Evolutionary conservation across 345 rosid genomes (phyloP).

Genomic region (Gossypium ekmanianum): DNA sequence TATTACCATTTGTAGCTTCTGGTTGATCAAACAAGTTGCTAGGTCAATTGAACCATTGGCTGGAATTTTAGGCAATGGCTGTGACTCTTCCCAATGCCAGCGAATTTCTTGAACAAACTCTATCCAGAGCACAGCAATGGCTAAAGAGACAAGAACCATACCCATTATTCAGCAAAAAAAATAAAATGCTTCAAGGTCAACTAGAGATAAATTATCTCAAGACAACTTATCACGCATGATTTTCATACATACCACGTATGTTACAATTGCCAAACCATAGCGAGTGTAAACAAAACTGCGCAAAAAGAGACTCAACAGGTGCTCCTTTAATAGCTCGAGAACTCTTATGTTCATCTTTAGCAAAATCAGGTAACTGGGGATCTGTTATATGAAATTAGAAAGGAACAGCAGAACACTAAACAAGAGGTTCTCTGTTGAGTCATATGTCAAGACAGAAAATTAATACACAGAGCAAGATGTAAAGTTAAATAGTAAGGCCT

Average conservation of each 20-base stretch:
- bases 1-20: conserved; percentile 86
- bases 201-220: neutral
- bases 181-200: conserved; percentile 10
- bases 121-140: conserved; percentile 87
- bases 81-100: conserved; percentile 98
- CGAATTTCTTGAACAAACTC: conserved; percentile 97
- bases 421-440: neutral
- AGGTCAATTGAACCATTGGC: conserved; percentile 65
- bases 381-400: conserved; percentile 31
- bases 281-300: conserved; percentile 78
- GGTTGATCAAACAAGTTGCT: conserved; percentile 65
- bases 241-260: conserved; percentile 67
- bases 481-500: conserved; percentile 6
- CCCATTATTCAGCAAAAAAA: conserved; percentile 1
- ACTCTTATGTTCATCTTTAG: conserved; percentile 57
- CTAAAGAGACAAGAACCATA: conserved; percentile 35
- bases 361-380: conserved; percentile 39
- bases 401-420: neutral
- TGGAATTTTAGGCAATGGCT: conserved; percentile 72
- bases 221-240: neutral
- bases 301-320: conserved; percentile 71
- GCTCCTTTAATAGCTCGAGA: conserved; percentile 91
- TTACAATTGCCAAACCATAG: conserved; percentile 93
- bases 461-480: neutral
- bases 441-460: neutral